Base-by-base conservation (phyloP, 2,329 filamentous ascomycete genomes). In the Septoria petroselini region DNA sequence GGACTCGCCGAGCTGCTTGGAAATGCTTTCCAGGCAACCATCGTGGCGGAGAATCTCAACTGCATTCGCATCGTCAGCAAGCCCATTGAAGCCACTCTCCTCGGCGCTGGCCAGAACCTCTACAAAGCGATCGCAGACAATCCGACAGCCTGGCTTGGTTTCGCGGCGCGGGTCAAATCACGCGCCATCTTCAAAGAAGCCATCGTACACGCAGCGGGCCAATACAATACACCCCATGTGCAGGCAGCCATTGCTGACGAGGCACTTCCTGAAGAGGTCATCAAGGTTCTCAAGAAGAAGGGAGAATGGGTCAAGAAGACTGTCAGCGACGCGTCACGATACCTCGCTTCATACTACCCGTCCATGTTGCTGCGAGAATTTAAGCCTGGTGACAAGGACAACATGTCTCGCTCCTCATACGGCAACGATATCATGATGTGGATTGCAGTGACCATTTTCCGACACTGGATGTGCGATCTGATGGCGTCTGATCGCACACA, bases 361-460 rank as follows among this genome's bases (percentile, higher is more conserved):
- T 47, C 51, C 14, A 42, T 56, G 17, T 42, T 69, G 3, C 55
- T 59, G 40, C 61, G 64, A 14, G 47, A 62, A 38, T 51, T 58
- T 34, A 62, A 59, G 46, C 55, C 52, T 45, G 65, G 53, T 30
- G 61, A 66, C 59, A 57, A 52, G 30, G 63, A 68, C 47, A 62
- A 64, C 15, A 65, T 67, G 31, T 63, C 66, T 42, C 71, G 74
- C 27, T 68, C 71, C 37, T 65, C 66, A 12, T 78, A 77, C 54
- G 63, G 67, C 15, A 72, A 69, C 50, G 73, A 78, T 52, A 73
- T 79, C 51, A 69, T 77, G 52, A 67, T 73, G 55, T 79, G 76
- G 76, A 74, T 78, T 63, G 71, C 70, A 3, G 63, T 78, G 6
- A 60, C 58, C 6, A 70, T 75, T 42, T 73, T 76, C 60, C 71